Evolutionary conservation across 2,329 filamentous ascomycete species (phyloP).

Genomic region (Ophiocordyceps camponoti-saundersi): DNA sequence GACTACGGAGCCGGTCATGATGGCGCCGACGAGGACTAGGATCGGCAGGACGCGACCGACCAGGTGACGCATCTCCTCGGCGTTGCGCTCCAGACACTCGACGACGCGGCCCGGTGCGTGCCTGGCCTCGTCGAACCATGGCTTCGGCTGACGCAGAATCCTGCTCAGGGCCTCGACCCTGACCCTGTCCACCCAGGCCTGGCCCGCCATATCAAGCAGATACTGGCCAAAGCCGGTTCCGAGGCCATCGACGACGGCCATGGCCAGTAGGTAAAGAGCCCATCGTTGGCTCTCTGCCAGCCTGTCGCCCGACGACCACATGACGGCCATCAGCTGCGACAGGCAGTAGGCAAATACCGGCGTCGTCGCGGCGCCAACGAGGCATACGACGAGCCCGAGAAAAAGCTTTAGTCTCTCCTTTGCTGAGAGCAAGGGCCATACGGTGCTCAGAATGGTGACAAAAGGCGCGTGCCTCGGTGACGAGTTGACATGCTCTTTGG

Average conservation of each 20-base stretch:
- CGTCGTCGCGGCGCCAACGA: constrained; percentile 48
- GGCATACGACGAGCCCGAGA: constrained; percentile 40
- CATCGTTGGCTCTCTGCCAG: constrained; percentile 40
- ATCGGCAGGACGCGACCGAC: constrained; percentile 63
- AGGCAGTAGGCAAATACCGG: constrained; percentile 66
- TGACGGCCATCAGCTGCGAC: constrained; percentile 52
- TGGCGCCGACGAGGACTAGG: constrained; percentile 46
- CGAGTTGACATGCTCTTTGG: not conserved
- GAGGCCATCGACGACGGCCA: constrained; percentile 50
- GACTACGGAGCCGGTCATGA: constrained; percentile 49
- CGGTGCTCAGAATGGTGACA: constrained; percentile 21
- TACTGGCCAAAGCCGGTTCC: constrained; percentile 52
- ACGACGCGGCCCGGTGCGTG: constrained; percentile 49
- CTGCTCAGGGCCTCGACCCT: constrained; percentile 49
- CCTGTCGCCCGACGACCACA: constrained; percentile 38
- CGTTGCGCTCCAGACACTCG: constrained; percentile 61
- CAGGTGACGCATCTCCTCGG: constrained; percentile 75
- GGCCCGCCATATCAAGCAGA: constrained; percentile 52
- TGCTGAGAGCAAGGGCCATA: constrained; percentile 48
- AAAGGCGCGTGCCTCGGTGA: not conserved
- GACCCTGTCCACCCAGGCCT: constrained; percentile 60
- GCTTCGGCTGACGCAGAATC: constrained; percentile 57
- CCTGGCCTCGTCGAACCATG: constrained; percentile 58
- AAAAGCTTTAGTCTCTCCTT: constrained; percentile 36
- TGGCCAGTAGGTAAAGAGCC: constrained; percentile 49